Conservation (phyloP, 192 early-diverging fungal species). For the Podila verticillata region DNA sequence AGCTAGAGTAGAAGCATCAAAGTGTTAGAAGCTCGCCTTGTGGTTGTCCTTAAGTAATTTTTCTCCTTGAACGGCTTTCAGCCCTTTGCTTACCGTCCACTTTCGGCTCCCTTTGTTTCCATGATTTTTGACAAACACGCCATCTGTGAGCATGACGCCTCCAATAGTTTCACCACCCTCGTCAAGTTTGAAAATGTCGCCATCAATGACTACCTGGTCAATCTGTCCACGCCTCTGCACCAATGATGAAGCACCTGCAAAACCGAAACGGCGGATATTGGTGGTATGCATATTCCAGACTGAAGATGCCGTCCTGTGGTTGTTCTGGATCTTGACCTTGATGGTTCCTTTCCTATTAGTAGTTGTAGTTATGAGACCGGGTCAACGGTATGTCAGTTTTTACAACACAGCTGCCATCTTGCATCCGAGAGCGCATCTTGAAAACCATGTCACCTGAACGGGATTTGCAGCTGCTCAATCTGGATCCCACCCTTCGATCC, state of each 20-base stretch:
- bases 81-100: neutral
- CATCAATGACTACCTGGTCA: slow-evolving; percentile 27
- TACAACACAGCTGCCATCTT: no score
- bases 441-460: slow-evolving; percentile 62
- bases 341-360: slow-evolving; percentile 35
- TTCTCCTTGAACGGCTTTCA: neutral
- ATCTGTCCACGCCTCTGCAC: slow-evolving; percentile 28
- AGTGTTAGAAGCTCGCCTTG: no score
- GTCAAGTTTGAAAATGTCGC: slow-evolving; percentile 52
- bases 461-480: slow-evolving; percentile 72
- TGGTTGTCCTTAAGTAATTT: neutral
- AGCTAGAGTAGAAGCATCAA: slow-evolving; percentile 13
- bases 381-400: no score
- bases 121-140: slow-evolving; percentile 13
- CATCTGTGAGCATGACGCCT: neutral
- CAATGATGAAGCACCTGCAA: slow-evolving; percentile 21
- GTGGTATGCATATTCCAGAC: slow-evolving; percentile 64
- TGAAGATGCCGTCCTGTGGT: slow-evolving; percentile 22
- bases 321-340: slow-evolving; percentile 9
- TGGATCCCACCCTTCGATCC: slow-evolving; percentile 73
- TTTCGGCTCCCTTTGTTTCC: neutral
- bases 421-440: no score
- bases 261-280: slow-evolving; percentile 71
- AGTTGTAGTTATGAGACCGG: neutral
- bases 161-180: neutral